Evolutionary conservation across 2,329 filamentous ascomycete genomes (phyloP), one percentile per base, ranked within the genome.

Genomic region (Penicillium sp.): DNA sequence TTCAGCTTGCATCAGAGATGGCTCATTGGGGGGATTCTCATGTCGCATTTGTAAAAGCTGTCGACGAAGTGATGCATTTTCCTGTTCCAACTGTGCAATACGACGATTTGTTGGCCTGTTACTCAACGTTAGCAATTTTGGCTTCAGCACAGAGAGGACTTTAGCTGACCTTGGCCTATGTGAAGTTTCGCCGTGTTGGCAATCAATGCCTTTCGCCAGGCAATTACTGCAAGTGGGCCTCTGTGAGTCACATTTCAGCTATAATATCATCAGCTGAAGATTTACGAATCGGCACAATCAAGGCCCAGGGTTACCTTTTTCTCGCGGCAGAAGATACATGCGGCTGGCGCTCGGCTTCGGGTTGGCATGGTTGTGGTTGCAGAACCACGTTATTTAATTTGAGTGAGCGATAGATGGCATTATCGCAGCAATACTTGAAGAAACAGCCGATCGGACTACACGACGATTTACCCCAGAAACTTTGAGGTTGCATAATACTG

Each of bases 201-300:
- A 77, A 13, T 69, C 68, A 40, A 71, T 68, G 6, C 66, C 70
- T 50, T 77, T 74, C 1, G 66, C 68, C 46, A 66, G 64, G 56
- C 75, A 77, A 53, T 74, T 76, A 26, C 67, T 65, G 49, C 75
- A 77, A 24, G 57, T 59, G 3, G 74, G 74, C 41, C 66, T 61
- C 38, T 72, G 71, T 18, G 68, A 68, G 47, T 73, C 74, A 56
- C 75, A 78, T 54, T 74, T 76, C 61, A 78, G 71, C 75, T 78
- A 9, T 16, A 34, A 14, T 6, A 4, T 3, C 13, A 26, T 44
- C 13, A 39, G 28, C 7, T 22, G 1, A 2, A 9, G 10, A 6
- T 4, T 9, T 4, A 5, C 9, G 2, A 6, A 4, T 22, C 3
- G 20, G 2, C 5, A 3, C 8, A 10, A 2, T 14, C 6, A 13